Conservation (phyloP, 192 early-diverging fungal genomes). For the Coemansia pectinata region DNA sequence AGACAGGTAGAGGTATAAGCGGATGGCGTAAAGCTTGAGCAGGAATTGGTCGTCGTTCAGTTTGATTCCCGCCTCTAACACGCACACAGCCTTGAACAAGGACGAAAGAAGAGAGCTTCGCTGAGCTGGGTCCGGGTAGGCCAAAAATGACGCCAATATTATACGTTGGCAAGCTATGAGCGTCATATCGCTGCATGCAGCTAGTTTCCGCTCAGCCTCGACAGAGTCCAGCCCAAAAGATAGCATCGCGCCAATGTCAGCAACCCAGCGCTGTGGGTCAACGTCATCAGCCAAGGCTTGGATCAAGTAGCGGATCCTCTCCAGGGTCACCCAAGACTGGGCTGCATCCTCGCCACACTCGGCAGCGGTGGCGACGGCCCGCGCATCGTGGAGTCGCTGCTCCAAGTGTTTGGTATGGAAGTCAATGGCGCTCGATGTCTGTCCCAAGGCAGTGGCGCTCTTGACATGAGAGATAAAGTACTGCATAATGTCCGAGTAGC, state of each 20-base stretch:
- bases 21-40: slow-evolving; percentile 84
- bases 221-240: slow-evolving; percentile 29
- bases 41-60: slow-evolving; percentile 81
- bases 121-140: slow-evolving; percentile 13
- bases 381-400: slow-evolving; percentile 9
- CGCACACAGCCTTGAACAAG: slow-evolving; percentile 51
- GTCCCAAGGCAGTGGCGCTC: background rate
- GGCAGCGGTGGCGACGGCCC: slow-evolving; percentile 7
- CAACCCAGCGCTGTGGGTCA: slow-evolving; percentile 19
- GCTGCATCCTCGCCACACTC: slow-evolving; percentile 14
- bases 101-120: slow-evolving; percentile 19
- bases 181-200: slow-evolving; percentile 41
- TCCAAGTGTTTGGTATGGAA: slow-evolving; percentile 16
- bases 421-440: slow-evolving; percentile 2
- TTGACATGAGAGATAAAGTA: slow-evolving; percentile 28
- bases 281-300: slow-evolving; percentile 34
- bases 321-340: slow-evolving; percentile 42
- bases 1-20: slow-evolving; percentile 74
- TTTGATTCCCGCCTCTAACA: slow-evolving; percentile 75
- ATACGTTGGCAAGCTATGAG: slow-evolving; percentile 45
- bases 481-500: slow-evolving; percentile 47
- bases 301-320: slow-evolving; percentile 47
- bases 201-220: slow-evolving; percentile 23
- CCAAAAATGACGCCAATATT: slow-evolving; percentile 33
- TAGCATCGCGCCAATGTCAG: slow-evolving; percentile 20